Base-by-base conservation (phyloP, 2,329 filamentous ascomycete species). In the Colletotrichum magnum region DNA sequence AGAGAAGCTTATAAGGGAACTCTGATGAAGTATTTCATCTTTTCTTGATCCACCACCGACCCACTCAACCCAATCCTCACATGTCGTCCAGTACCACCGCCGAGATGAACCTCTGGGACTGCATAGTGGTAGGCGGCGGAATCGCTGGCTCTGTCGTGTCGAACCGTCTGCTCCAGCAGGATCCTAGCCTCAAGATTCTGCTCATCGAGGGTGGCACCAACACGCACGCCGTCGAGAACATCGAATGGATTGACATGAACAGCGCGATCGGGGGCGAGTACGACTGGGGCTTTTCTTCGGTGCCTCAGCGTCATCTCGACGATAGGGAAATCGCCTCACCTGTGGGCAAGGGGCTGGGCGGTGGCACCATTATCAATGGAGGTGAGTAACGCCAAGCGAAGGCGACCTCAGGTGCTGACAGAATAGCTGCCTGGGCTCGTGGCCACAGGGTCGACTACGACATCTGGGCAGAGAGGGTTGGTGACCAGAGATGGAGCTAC, bases 371-470 rank as follows among this genome's bases (percentile, higher is more conserved):
- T 2, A 81, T 82, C 50, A 85, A 86, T 58, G 81, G 76, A 24
- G 77, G 78, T 68, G 66, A 1, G 6, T 50, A 2, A 5, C 2
- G 5, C 15, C 4, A 13, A 15, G 12, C 18, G 0, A 21, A 12
- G 47, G 24, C 16, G 2, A 16, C 9, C 32, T 12, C 32, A 36
- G 5, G 36, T 54, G 3, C 21, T 36, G 3, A 18, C 26, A 26
- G 4, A 6, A 47, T 51, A 75, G 80, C 79, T 7, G 79, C 75
- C 5, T 84, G 84, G 77, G 81, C 81, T n/a, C 82, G 84, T 26
- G 85, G 84, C 1, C 77, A 80, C 32, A 74, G 76, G 4, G 73
- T 75, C 4, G 84, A 86, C 70, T 87, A 83, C 67, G 79, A 87
- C 21, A 76, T 79, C 54, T 87, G 85, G 85, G 60, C 74, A 9